Evolutionary conservation across 2,329 filamentous ascomycete genomes (phyloP).

Genomic region (Gliomastix tumulicola): DNA sequence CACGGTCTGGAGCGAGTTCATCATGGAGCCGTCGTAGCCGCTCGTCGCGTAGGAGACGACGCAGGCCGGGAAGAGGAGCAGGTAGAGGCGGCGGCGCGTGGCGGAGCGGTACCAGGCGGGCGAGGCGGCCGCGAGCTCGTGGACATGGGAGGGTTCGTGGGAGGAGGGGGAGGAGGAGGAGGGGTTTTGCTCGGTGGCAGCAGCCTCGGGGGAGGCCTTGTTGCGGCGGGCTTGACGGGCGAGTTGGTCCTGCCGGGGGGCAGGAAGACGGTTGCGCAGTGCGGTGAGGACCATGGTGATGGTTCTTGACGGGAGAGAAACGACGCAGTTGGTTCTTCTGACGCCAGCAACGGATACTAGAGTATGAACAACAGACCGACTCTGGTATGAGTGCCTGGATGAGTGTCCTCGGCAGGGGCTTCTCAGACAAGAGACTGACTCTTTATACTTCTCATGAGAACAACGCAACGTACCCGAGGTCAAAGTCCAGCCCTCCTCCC

Average conservation of each 20-base stretch:
- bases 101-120: conserved; percentile 20
- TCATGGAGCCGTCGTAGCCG: conserved; percentile 42
- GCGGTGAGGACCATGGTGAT: conserved; percentile 11
- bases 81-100: conserved; percentile 19
- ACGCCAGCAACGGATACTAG: no score
- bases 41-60: conserved; percentile 31
- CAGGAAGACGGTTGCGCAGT: conserved; percentile 15
- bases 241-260: conserved; percentile 13
- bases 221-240: conserved; percentile 9
- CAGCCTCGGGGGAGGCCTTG: conserved; percentile 6
- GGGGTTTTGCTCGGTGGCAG: background rate
- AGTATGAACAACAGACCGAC: no score
- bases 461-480: no score
- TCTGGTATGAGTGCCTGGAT: no score
- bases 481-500: no score
- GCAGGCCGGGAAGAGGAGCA: conserved; percentile 22
- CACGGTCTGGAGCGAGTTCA: conserved; percentile 39
- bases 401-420: no score
- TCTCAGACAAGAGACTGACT: no score
- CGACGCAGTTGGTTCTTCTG: no score
- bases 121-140: conserved; percentile 15
- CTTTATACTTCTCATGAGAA: no score
- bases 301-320: no score
- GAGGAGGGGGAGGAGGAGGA: background rate
- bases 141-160: conserved; percentile 18